Conservation (phyloP, 257 asterid species). For the Nemophila menziesii region DNA sequence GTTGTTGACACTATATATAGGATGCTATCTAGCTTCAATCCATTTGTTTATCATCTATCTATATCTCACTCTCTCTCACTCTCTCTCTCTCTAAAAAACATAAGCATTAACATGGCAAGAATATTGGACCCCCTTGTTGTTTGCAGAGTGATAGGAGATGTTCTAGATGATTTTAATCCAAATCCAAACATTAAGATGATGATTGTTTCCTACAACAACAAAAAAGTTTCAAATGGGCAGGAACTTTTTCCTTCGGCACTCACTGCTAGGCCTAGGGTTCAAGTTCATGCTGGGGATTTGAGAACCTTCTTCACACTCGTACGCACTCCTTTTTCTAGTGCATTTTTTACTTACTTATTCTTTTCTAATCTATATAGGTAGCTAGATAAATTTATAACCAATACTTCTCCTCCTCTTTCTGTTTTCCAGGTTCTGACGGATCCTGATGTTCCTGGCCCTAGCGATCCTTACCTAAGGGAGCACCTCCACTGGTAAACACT, state of each 20-base stretch:
- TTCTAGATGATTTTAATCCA: constrained; percentile 43
- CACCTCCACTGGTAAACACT: constrained; percentile 64
- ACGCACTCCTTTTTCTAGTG: neutral
- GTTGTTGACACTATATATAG: too few species aligned
- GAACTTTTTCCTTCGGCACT: constrained; percentile 67
- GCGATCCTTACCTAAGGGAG: constrained; percentile 77
- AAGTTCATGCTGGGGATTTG: constrained; percentile 50
- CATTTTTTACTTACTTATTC: too few species aligned
- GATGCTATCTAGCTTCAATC: neutral
- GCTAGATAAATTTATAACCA: neutral
- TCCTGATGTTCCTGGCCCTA: constrained; percentile 90
- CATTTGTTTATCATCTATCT: neutral
- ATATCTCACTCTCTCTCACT: neutral
- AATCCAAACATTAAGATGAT: constrained; percentile 27
- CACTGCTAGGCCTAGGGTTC: constrained; percentile 36
- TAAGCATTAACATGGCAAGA: neutral
- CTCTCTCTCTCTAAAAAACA: neutral
- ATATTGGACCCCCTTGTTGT: constrained; percentile 51
- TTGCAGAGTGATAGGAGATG: constrained; percentile 82
- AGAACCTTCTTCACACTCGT: constrained; percentile 71
- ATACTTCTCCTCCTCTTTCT: too few species aligned
- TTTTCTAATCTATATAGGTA: neutral
- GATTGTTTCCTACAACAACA: constrained; percentile 28
- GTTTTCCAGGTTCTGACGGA: constrained; percentile 60
- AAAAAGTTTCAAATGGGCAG: constrained; percentile 56